Percentiles rank a stretch among this genome's conserved stretches.
Conservation (phyloP, 257 asterid genomes). For the Solanum rostratum region DNA sequence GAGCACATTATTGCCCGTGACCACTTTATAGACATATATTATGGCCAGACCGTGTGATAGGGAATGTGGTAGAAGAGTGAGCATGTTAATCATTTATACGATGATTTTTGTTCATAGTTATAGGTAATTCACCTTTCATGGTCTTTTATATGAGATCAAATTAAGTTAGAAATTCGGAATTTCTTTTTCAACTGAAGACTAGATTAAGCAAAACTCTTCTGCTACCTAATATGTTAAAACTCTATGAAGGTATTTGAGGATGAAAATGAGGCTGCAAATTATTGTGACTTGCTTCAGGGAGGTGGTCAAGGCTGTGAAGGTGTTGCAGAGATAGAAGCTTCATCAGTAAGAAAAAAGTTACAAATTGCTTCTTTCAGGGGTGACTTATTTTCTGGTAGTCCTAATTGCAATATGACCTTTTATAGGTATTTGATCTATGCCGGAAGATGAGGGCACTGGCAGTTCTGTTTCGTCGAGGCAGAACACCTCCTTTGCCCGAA, state of each 20-base stretch:
- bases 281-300: constrained; percentile 90
- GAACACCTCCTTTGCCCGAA: constrained; percentile 76
- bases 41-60: neutral
- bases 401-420: neutral
- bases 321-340: constrained; percentile 90
- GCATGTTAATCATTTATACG: neutral
- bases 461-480: constrained; percentile 69
- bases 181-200: neutral
- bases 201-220: neutral
- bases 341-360: constrained; percentile 50
- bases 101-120: neutral
- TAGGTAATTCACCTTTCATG: neutral
- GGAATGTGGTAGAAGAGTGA: neutral
- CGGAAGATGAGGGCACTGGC: constrained; percentile 72
- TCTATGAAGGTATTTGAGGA: constrained; percentile 72
- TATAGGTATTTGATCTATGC: constrained; percentile 90
- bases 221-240: neutral
- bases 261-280: constrained; percentile 75
- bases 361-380: neutral
- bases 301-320: constrained; percentile 91
- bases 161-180: neutral
- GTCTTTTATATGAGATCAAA: neutral
- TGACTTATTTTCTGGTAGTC: neutral
- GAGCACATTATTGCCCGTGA: neutral
- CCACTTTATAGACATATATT: neutral